Conservation (phyloP, 345 rosid species). For the Carallia brachiata region DNA sequence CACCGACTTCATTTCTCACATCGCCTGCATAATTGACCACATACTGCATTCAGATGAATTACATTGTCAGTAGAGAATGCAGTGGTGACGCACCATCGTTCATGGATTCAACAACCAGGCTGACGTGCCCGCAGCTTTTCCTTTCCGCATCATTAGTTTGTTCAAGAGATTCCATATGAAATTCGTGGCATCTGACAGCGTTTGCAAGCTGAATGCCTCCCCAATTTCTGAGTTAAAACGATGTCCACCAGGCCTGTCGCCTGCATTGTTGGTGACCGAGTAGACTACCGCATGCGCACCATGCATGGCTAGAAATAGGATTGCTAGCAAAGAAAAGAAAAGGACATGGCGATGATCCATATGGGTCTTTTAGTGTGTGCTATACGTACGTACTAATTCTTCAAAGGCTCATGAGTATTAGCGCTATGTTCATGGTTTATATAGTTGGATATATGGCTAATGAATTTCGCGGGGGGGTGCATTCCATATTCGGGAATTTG, state of each 20-base stretch:
- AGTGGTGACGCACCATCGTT: constrained; percentile 17
- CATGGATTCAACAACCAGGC: constrained; percentile 29
- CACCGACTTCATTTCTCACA: constrained; percentile 19
- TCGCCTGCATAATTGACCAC: constrained; percentile 23
- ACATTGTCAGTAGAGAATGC: neutral
- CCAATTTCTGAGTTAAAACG: constrained; percentile 39
- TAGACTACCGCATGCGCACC: constrained; percentile 37
- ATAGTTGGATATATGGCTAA: neutral
- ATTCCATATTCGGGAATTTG: no score
- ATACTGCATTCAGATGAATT: constrained; percentile 32
- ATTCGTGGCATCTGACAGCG: constrained; percentile 32
- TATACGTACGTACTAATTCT: no score
- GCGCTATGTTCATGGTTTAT: neutral
- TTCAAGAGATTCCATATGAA: constrained; percentile 41
- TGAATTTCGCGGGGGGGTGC: no score
- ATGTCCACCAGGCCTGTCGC: constrained; percentile 35
- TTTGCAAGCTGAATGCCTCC: constrained; percentile 24
- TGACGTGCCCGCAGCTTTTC: constrained; percentile 18
- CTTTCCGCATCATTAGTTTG: constrained; percentile 35
- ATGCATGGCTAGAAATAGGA: constrained; percentile 23
- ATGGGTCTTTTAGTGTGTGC: no score
- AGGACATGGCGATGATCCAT: constrained; percentile 15
- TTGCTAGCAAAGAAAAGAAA: constrained; percentile 20
- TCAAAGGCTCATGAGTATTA: no score
- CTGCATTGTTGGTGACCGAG: constrained; percentile 35